Evolutionary conservation across 2,329 filamentous ascomycete genomes (phyloP).

Genomic region (Domatiomyces globalis): DNA sequence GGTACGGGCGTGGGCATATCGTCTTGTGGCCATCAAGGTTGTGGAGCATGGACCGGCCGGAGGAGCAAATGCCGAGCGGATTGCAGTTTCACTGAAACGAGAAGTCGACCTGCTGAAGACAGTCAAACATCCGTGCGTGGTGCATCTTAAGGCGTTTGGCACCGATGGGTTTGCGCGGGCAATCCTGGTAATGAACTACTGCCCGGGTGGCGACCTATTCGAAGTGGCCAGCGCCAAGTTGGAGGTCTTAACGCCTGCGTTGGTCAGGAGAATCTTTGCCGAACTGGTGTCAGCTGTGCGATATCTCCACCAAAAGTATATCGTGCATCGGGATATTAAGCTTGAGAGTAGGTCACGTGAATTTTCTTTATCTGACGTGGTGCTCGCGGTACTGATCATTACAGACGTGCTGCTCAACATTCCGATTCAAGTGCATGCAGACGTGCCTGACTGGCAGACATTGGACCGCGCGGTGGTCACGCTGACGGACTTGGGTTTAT

Average conservation of each 20-base stretch:
- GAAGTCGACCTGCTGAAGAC: conserved; percentile 88
- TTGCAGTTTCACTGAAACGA: conserved; percentile 85
- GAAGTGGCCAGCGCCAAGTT: conserved; percentile 68
- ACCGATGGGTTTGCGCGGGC: conserved; percentile 67
- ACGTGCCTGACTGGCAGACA: conserved; percentile 52
- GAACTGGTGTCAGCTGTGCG: conserved; percentile 74
- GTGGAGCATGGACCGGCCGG: conserved; percentile 90
- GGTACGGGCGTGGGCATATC: conserved; percentile 47
- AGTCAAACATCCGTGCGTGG: conserved; percentile 76
- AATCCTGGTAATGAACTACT: conserved; percentile 78
- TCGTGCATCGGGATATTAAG: conserved; percentile 96
- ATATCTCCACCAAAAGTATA: conserved; percentile 71
- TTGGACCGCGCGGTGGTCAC: conserved; percentile 77
- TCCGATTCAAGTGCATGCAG: conserved; percentile 51
- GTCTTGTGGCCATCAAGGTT: conserved; percentile 85
- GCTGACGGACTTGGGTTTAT: conserved; percentile 81
- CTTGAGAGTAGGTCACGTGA: conserved; percentile 62
- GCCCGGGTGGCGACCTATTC: conserved; percentile 86
- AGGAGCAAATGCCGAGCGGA: conserved; percentile 79
- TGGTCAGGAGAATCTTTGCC: conserved; percentile 75
- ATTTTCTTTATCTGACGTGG: conserved; percentile 1
- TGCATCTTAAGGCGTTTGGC: conserved; percentile 83
- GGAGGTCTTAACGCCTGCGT: conserved; percentile 49
- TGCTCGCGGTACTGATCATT: conserved; percentile 11
- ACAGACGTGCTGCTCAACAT: conserved; percentile 85